Percentiles rank a stretch among this genome's conserved stretches.
Conservation (phyloP, 331 rosid species). For the Arachis monticola region DNA sequence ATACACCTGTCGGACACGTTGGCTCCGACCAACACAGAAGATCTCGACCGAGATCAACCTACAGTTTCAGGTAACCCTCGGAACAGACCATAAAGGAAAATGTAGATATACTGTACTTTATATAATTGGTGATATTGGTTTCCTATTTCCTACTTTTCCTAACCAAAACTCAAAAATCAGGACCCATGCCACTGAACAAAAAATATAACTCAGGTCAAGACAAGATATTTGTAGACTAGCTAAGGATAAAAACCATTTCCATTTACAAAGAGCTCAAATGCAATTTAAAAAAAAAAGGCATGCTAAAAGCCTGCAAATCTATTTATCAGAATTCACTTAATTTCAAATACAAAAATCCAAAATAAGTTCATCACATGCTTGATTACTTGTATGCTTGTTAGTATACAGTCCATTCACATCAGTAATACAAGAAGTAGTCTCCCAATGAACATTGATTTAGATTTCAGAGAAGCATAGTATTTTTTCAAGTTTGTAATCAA, state of each 20-base stretch:
- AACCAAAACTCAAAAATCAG: constrained; percentile 92
- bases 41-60: no score
- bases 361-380: constrained; percentile 13
- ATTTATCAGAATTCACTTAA: constrained; percentile 12
- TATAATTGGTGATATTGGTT: constrained; percentile 77
- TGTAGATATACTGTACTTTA: neutral
- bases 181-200: constrained; percentile 91
- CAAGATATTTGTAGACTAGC: neutral
- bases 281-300: constrained; percentile 6
- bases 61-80: no score
- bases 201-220: constrained; percentile 30
- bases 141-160: constrained; percentile 93
- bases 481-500: neutral
- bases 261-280: constrained; percentile 14
- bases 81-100: neutral
- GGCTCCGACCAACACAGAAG: no score
- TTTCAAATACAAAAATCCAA: constrained; percentile 12
- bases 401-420: neutral
- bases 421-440: neutral
- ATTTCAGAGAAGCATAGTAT: neutral
- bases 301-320: neutral
- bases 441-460: neutral
- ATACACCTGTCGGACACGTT: no score
- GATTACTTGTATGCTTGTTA: neutral
- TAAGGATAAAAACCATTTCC: constrained; percentile 11